Conservation (phyloP, 169 alveolate genomes). For the Eimeria necatrix region DNA sequence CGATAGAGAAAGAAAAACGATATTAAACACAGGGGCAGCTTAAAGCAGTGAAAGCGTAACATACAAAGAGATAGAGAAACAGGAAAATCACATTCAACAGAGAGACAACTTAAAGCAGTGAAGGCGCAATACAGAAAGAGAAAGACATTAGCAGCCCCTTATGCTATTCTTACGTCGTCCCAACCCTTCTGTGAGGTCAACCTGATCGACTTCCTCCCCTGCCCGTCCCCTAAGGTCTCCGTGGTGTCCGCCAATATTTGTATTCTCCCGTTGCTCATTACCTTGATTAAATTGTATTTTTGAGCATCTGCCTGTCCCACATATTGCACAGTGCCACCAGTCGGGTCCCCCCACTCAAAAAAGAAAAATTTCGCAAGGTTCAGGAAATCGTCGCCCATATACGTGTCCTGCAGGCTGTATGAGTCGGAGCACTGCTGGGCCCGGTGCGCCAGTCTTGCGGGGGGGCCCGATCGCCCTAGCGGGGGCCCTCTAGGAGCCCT, state of each 20-base stretch:
- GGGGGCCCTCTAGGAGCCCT: slow-evolving; percentile 23
- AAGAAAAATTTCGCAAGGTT: not conserved
- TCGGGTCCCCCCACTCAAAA: slow-evolving; percentile 71
- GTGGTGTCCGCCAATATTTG: not conserved
- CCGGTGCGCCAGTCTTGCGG: not conserved
- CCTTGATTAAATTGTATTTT: not conserved
- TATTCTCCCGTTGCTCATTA: slow-evolving; percentile 11
- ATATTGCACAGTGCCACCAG: slow-evolving; percentile 63
- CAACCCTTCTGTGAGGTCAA: slow-evolving; percentile 26
- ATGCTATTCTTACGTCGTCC: slow-evolving; percentile 28
- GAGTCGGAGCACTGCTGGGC: slow-evolving; percentile 79
- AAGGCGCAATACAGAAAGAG: not conserved
- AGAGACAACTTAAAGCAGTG: not conserved
- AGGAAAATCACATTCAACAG: not conserved
- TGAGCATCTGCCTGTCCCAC: slow-evolving; percentile 1
- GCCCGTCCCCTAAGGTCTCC: not conserved
- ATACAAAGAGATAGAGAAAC: not conserved
- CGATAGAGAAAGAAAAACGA: not conserved
- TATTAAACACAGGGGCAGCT: not conserved
- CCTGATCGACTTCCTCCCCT: slow-evolving; percentile 63
- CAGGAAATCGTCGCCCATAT: slow-evolving; percentile 32
- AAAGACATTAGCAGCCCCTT: not conserved
- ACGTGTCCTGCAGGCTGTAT: slow-evolving; percentile 36
- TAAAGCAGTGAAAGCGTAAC: not conserved
- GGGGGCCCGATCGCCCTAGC: not conserved